Base-by-base conservation (phyloP, 805 yeast genomes). In the Cyberlindnera bimundalis region DNA sequence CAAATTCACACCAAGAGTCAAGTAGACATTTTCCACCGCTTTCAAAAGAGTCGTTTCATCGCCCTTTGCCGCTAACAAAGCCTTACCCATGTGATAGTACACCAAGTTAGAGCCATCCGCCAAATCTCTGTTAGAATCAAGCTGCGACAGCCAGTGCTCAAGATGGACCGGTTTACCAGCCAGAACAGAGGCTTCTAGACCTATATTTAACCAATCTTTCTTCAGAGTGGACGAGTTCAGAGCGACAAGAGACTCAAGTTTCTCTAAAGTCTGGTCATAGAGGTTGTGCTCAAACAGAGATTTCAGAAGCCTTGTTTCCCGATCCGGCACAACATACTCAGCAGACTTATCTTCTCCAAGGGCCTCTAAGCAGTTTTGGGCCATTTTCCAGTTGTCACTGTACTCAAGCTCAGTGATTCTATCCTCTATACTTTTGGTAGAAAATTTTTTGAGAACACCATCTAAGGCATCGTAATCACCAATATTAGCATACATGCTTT, bases 391-490 rank as follows among this genome's bases (percentile, higher is more conserved):
- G 52, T 83, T 83, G 29, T 85, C 88, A 35, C 86, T 81, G 50
- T 85, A 89, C 51, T 88, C 93, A 39, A 91, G 79, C 43, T 87
- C 87, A 6, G 80, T 68, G 19, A 90, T 73, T 56, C 87, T 85
- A 45, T 89, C 90, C n/a, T 77, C 74, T 32, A 88, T 64, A 48
- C 79, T 77, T 29, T 78, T 76, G 0, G 83, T 74, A 0, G 95
- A 79, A 51, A 86, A 82, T 45, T 73, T 73, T 44, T 85, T 79
- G 42, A 90, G 65, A 5, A 87, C 78, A 17, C 99, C 99, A 56
- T 85, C 90, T 24, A 93, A 68, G 0, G 96, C 81, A 65, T 93
- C 99, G 27, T 81, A 73, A 55, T 95, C 99, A 52, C 88, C 91
- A 35, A 93, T 78, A 42, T 78, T 83, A 7, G 96, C 82, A 59